These are phyloP conservation scores for Aspergillus ostianus DNA, from an alignment of 495 filamentous ascomycete genomes.

Conservation along the genomic window DNA sequence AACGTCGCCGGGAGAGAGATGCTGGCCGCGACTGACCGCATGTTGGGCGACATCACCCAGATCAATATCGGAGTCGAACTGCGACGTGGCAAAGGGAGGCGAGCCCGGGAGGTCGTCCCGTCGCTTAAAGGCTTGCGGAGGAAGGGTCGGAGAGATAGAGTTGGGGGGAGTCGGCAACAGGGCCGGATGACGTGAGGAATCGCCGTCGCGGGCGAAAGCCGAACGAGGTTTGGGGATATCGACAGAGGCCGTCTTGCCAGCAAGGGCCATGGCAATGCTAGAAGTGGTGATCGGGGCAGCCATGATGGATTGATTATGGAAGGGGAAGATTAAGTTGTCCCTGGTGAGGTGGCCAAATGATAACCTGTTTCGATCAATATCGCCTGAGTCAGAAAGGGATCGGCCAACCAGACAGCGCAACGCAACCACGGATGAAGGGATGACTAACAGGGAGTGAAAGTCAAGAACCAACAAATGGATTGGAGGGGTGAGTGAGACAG, in stretches of 20 bases:
- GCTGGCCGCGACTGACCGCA: slow-evolving; percentile 42
- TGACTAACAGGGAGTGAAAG: slow-evolving; percentile 10
- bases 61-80: slow-evolving; percentile 86
- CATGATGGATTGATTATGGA: slow-evolving; percentile 36
- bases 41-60: slow-evolving; percentile 61
- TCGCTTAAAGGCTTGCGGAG: slow-evolving; percentile 70
- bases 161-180: slow-evolving; percentile 90
- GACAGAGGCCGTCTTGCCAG: slow-evolving; percentile 59
- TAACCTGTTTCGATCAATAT: slow-evolving; percentile 11
- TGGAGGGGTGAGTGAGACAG: slow-evolving; percentile 1
- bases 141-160: slow-evolving; percentile 88
- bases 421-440: slow-evolving; percentile 6
- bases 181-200: slow-evolving; percentile 55
- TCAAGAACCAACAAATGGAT: background rate
- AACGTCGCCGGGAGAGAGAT: slow-evolving; percentile 37
- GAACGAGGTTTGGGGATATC: slow-evolving; percentile 71
- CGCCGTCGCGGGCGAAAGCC: slow-evolving; percentile 57
- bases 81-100: slow-evolving; percentile 52
- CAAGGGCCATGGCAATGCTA: slow-evolving; percentile 63
- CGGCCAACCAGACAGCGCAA: slow-evolving; percentile 12
- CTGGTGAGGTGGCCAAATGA: slow-evolving; percentile 18
- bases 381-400: slow-evolving; percentile 24
- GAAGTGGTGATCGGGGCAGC: slow-evolving; percentile 49
- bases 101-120: slow-evolving; percentile 46
- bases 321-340: slow-evolving; percentile 4